Evolutionary conservation across 176 grass and related monocot genomes (phyloP).

Genomic region (Triticum dicoccoides): DNA sequence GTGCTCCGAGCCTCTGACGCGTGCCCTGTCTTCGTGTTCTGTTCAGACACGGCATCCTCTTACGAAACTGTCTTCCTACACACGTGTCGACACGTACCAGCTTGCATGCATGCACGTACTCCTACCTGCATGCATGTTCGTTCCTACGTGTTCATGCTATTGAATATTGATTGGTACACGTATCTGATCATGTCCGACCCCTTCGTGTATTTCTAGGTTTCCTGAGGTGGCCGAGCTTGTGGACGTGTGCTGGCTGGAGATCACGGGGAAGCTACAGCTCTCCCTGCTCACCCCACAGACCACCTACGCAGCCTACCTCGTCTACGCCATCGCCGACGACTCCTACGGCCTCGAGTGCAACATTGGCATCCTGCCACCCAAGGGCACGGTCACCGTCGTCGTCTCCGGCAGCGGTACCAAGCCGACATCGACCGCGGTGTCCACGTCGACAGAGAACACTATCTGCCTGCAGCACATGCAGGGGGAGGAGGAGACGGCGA

Average conservation of each 20-base stretch:
- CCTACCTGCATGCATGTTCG: not conserved
- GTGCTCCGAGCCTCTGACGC: not conserved
- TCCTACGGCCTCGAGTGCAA: conserved; percentile 53
- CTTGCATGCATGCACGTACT: not conserved
- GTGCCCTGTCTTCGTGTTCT: not conserved
- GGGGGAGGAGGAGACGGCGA: conserved; percentile 24
- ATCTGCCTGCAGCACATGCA: conserved; percentile 55
- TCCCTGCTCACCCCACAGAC: conserved; percentile 37
- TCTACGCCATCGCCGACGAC: conserved; percentile 49
- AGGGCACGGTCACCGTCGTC: conserved; percentile 29
- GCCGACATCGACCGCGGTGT: rapidly evolving
- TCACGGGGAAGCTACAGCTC: conserved; percentile 47
- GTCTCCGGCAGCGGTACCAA: not conserved
- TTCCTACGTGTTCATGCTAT: not conserved
- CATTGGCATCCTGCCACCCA: conserved; percentile 41
- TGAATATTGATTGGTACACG: not conserved
- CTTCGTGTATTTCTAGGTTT: conserved; percentile 31
- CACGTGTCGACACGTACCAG: not conserved
- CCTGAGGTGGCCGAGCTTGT: conserved; percentile 60
- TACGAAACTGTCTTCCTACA: not conserved
- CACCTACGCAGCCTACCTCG: conserved; percentile 57
- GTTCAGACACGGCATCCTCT: not conserved
- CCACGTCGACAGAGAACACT: not conserved
- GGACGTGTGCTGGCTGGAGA: conserved; percentile 61
- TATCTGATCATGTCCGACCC: not conserved